Evolutionary conservation across 139 green algal genomes (phyloP).

Genomic region (Tetradesmus lagerheimii): DNA sequence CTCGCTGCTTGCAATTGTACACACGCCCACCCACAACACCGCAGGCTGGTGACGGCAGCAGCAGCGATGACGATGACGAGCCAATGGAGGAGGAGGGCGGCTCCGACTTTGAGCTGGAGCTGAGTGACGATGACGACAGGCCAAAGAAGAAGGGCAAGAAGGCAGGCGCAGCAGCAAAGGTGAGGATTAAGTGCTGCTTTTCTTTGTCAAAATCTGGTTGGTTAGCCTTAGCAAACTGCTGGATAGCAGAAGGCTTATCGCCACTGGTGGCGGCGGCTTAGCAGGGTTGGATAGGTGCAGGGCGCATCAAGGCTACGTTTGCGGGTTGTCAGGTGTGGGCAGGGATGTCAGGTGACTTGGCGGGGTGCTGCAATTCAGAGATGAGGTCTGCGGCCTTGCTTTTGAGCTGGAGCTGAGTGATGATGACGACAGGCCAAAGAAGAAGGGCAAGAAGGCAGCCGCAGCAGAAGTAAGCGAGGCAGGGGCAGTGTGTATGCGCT

Average conservation of each 20-base stretch:
- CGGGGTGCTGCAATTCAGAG: too few relatives aligned
- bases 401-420: slow-evolving; percentile 3
- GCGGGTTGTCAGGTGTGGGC: too few relatives aligned
- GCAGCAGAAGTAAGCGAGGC: not conserved
- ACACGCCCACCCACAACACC: too few relatives aligned
- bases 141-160: slow-evolving; percentile 43
- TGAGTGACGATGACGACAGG: slow-evolving; percentile 18
- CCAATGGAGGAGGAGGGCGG: not conserved
- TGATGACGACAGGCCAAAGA: slow-evolving; percentile 28
- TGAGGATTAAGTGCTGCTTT: too few relatives aligned
- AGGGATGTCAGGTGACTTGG: too few relatives aligned
- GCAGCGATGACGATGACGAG: slow-evolving; percentile 10
- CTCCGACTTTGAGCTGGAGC: slow-evolving; percentile 14
- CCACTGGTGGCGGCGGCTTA: too few relatives aligned
- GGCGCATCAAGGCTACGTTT: too few relatives aligned
- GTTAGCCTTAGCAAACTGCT: too few relatives aligned
- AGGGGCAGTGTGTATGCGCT: not conserved
- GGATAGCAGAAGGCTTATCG: too few relatives aligned
- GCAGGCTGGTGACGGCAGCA: slow-evolving; percentile 20
- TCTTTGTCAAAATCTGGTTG: too few relatives aligned
- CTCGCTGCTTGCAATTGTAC: not conserved
- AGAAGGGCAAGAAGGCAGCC: slow-evolving; percentile 22
- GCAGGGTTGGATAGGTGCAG: too few relatives aligned
- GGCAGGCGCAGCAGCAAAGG: not conserved
- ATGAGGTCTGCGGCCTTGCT: too few relatives aligned